Conservation (phyloP, 202 grass and related monocot genomes). For the Carex arenaria region DNA sequence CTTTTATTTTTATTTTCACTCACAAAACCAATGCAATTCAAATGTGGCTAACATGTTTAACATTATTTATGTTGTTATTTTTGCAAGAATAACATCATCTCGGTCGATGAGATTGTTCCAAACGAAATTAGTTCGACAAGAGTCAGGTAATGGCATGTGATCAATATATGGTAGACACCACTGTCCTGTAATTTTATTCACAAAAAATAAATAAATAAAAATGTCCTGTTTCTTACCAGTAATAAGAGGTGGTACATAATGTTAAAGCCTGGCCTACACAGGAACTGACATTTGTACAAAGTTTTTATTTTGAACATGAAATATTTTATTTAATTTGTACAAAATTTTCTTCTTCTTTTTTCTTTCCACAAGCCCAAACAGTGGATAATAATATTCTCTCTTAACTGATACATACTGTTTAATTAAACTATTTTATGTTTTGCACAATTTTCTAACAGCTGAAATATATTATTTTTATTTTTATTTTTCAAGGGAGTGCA, state of each 20-base stretch:
- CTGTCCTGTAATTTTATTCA: not conserved
- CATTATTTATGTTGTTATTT: not conserved
- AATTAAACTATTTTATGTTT: not conserved
- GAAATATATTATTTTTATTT: not conserved
- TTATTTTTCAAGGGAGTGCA: constrained; percentile 51
- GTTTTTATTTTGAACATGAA: not conserved
- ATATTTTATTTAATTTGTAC: not conserved
- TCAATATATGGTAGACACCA: not conserved
- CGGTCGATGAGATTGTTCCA: constrained; percentile 69
- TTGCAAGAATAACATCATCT: constrained; percentile 67
- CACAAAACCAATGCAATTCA: not conserved
- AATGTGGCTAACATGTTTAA: not conserved
- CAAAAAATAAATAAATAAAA: not conserved
- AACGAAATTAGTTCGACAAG: constrained; percentile 92
- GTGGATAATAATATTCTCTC: not conserved
- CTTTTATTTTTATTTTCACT: not conserved
- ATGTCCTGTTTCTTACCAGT: not conserved
- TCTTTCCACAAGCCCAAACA: not conserved
- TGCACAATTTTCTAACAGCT: not conserved
- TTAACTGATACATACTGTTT: not conserved
- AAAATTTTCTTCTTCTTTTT: not conserved
- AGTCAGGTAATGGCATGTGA: constrained; percentile 52
- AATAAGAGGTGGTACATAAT: not conserved
- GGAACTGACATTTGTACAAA: not conserved
- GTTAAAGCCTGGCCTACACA: not conserved